Evolutionary conservation across 352 stramenopile species (phyloP), one percentile per base, ranked within the genome.

Genomic region (Pythium brachiatum): DNA sequence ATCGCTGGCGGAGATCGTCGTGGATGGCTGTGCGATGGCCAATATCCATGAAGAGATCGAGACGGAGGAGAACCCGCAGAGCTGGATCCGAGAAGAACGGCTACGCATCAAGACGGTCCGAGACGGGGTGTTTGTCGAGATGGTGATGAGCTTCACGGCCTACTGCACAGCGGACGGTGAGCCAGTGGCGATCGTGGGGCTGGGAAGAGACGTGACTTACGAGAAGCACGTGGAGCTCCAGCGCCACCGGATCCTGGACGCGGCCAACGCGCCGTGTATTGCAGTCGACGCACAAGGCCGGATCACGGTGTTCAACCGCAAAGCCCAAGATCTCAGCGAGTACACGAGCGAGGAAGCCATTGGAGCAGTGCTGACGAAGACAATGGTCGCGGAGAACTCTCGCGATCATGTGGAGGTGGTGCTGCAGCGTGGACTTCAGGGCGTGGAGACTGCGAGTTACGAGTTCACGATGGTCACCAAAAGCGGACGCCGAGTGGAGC

Each of bases 221-320:
- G 68, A 75, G 6, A 89, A 86, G 34, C 70, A 79, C 9, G 86
- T 76, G 53, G 81, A 89, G 48, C 80, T 82, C 57, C 79, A 92
- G 62, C 88, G 88, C 41, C 78, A 76, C 46, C 85, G 81, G 32
- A 71, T 94, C 2, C 77, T 94, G 56, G 80, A 94, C 52, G 78
- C 78, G 4, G 85, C 83, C 2, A 92, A 94, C 39, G 85, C 85
- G 5, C 85, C 83, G 27, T 91, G 90, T 56, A 91, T 94, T 50
- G 83, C 78, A 5, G 79, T 92, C 16, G 78, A 91, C 41, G 76
- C 72, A 11, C 60, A 86, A 6, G 73, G 76, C 6, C 62, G 65
- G 16, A 74, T 93, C 18, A 82, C 87, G 13, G 83, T 93, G 15
- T 98, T 96, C 72, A 98, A 98, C 69, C 87, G 96, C 41, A 97